Percentiles rank a stretch among this genome's conserved stretches.
These are phyloP conservation scores for Cordyceps militaris DNA, from an alignment of 2,329 filamentous ascomycete species.

Conservation along the genomic window DNA sequence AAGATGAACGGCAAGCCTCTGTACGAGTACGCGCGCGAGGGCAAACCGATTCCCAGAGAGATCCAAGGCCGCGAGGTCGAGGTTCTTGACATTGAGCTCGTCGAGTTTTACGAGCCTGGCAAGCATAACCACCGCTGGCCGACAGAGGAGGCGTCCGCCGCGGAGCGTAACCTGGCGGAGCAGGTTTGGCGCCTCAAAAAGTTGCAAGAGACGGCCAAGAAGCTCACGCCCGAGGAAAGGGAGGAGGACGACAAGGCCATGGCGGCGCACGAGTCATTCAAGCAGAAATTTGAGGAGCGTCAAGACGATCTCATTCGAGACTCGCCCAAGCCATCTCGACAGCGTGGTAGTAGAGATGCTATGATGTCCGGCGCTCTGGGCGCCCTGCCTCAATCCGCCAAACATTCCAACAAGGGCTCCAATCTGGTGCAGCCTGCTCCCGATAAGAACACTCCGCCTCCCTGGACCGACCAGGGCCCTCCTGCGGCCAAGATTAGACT, in stretches of 20 bases:
- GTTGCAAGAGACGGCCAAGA: slow-evolving; percentile 43
- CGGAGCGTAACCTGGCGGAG: slow-evolving; percentile 70
- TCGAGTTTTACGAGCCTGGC: slow-evolving; percentile 81
- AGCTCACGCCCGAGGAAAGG: slow-evolving; percentile 47
- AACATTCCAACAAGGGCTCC: slow-evolving; percentile 35
- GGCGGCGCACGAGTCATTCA: slow-evolving; percentile 49
- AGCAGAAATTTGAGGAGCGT: slow-evolving; percentile 50
- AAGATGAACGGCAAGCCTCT: slow-evolving; percentile 90
- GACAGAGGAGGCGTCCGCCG: slow-evolving; percentile 64
- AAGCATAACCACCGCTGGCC: slow-evolving; percentile 76
- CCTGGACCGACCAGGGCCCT: slow-evolving; percentile 56
- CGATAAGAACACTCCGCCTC: slow-evolving; percentile 41
- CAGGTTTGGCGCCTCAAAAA: slow-evolving; percentile 60
- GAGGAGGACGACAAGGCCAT: slow-evolving; percentile 48
- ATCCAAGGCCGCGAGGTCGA: slow-evolving; percentile 76
- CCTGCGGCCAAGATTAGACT: slow-evolving; percentile 79
- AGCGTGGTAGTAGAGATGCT: slow-evolving; percentile 25
- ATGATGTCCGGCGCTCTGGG: slow-evolving; percentile 54
- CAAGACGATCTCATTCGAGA: slow-evolving; percentile 52
- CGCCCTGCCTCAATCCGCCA: slow-evolving; percentile 37
- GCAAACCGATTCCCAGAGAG: slow-evolving; percentile 75
- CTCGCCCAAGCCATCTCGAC: slow-evolving; percentile 23
- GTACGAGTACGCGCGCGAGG: slow-evolving; percentile 92
- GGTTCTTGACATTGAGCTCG: slow-evolving; percentile 67
- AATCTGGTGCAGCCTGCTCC: slow-evolving; percentile 46